Conservation (phyloP, 306 rosid genomes). For the Comarum palustre region DNA sequence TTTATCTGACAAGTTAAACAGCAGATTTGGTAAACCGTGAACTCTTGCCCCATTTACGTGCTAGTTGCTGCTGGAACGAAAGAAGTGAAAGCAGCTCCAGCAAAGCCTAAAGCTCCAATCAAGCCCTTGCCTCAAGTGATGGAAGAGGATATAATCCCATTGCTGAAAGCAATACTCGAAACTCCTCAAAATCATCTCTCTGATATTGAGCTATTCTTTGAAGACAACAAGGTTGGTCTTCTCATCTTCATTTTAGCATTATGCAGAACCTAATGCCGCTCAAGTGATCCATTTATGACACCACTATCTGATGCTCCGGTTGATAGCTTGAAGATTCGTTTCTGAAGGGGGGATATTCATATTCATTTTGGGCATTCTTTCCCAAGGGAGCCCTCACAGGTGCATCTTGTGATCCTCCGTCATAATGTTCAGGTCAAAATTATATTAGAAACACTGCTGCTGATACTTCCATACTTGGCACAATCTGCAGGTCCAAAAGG, state of each 20-base stretch:
- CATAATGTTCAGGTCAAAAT: not conserved
- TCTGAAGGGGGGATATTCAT: constrained; percentile 51
- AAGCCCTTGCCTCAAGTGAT: constrained; percentile 82
- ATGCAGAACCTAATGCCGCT: not conserved
- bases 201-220: constrained; percentile 57
- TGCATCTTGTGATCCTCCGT: constrained; percentile 23
- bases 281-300: not conserved
- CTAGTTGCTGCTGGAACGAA: constrained; percentile 51
- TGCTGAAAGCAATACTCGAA: constrained; percentile 65
- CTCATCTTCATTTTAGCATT: not conserved
- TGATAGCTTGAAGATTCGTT: constrained; percentile 84
- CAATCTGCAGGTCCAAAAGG: constrained; percentile 78
- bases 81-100: constrained; percentile 54
- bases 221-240: constrained; percentile 61
- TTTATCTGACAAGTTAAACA: not conserved
- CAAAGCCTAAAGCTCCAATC: constrained; percentile 51
- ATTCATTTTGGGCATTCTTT: constrained; percentile 89
- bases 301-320: not conserved
- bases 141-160: constrained; percentile 89
- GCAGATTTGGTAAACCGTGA: constrained; percentile 14
- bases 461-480: constrained; percentile 16
- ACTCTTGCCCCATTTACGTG: constrained; percentile 10
- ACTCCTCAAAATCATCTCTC: constrained; percentile 67
- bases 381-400: constrained; percentile 68
- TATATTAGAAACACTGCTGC: not conserved